These are phyloP conservation scores for Dendrobium nobile DNA, from an alignment of 106 monocot species.

Conservation along the genomic window DNA sequence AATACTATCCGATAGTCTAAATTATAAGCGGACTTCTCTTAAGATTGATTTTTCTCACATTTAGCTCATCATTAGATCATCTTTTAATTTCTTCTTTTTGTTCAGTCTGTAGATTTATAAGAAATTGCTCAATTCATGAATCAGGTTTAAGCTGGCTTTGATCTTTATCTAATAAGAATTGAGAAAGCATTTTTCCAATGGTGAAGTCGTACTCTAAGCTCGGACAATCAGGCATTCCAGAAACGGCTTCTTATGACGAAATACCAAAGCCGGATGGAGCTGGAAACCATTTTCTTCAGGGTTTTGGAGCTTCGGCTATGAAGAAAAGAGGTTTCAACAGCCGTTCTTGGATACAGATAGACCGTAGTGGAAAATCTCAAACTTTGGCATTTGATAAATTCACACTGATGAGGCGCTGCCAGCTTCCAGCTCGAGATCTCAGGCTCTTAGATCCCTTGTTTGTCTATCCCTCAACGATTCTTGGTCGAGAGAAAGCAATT, in stretches of 20 bases:
- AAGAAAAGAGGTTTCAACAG: conserved; percentile 41
- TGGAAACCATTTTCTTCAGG: conserved; percentile 9
- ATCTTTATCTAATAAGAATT: not conserved
- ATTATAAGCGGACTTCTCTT: too few species aligned
- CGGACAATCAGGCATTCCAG: not conserved
- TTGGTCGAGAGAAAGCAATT: conserved; percentile 69
- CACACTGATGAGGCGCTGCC: conserved; percentile 47
- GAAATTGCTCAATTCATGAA: not conserved
- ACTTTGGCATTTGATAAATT: conserved; percentile 40
- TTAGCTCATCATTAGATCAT: not conserved
- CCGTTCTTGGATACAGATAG: conserved; percentile 66
- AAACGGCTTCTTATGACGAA: conserved; percentile 18
- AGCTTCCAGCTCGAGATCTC: conserved; percentile 61
- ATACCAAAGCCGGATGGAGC: conserved; percentile 12
- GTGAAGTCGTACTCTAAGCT: not conserved
- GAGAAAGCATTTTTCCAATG: not conserved
- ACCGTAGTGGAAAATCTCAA: conserved; percentile 38
- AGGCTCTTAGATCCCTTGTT: conserved; percentile 70
- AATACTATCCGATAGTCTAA: too few species aligned
- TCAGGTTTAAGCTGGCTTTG: too few species aligned
- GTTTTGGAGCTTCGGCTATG: conserved; percentile 10
- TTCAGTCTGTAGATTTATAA: not conserved
- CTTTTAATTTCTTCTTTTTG: not conserved
- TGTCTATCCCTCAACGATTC: conserved; percentile 51
- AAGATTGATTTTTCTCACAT: too few species aligned